phyloP scores from a whole-genome alignment of 2,329 filamentous ascomycete genomes.

The Dryadomyces quercus-mongolicae region DNA sequence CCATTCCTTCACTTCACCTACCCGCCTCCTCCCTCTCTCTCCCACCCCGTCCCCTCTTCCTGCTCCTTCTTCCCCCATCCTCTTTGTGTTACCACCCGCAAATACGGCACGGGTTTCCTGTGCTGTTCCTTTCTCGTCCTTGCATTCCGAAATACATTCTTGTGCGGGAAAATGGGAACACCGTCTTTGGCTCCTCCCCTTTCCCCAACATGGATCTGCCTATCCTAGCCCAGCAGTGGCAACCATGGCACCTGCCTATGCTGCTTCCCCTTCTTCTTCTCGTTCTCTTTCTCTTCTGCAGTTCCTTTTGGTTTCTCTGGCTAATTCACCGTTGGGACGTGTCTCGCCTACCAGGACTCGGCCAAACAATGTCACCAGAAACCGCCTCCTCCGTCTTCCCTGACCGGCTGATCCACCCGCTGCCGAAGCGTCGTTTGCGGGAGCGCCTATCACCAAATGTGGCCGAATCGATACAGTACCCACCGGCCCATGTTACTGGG shows the following conservation, averaged over 20 bases:
- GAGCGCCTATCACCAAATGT: conserved; percentile 79
- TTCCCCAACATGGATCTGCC: neutral
- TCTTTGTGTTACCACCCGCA: neutral
- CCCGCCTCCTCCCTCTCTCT: neutral
- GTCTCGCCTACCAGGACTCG: conserved; percentile 25
- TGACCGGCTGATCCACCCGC: conserved; percentile 81
- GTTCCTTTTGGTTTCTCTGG: conserved; percentile 7
- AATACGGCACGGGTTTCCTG: neutral
- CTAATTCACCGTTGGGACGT: conserved; percentile 18
- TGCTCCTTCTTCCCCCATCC: neutral
- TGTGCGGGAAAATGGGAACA: neutral
- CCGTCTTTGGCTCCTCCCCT: neutral
- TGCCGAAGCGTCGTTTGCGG: conserved; percentile 80
- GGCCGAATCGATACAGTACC: conserved; percentile 71
- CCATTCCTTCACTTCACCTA: neutral
- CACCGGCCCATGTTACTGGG: conserved; percentile 57
- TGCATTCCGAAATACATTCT: neutral
- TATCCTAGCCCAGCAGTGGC: neutral
- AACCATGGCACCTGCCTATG: neutral
- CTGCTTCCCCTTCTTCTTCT: neutral
- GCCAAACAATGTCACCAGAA: conserved; percentile 54
- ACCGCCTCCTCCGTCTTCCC: conserved; percentile 71
- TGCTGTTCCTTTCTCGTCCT: neutral
- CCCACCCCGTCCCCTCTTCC: neutral
- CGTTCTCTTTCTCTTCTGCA: neutral